Conservation (phyloP, 148 eudicot genomes). For the Vaccinium macrocarpon region DNA sequence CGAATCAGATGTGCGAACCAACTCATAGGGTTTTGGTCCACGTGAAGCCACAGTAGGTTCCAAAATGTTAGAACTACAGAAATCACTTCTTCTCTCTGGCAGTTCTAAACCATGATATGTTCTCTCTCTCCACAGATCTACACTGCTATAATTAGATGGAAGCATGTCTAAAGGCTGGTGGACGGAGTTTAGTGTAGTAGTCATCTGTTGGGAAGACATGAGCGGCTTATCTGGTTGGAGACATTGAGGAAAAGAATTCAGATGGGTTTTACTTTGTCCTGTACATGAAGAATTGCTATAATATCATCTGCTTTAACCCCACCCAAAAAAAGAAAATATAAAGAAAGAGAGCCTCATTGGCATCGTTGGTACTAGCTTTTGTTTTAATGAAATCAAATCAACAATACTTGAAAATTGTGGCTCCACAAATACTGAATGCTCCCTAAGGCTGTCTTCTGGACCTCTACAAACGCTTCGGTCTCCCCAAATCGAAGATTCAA, state of each 20-base stretch:
- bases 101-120: slow-evolving; percentile 23
- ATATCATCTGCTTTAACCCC: slow-evolving; percentile 16
- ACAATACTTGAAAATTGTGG: background rate
- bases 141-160: slow-evolving; percentile 30
- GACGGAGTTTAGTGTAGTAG: slow-evolving; percentile 27
- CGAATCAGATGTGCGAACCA: slow-evolving; percentile 35
- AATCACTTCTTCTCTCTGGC: slow-evolving; percentile 33
- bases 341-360: background rate
- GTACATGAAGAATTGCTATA: slow-evolving; percentile 21
- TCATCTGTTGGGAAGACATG: slow-evolving; percentile 29
- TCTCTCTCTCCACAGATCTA: slow-evolving; percentile 41
- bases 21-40: slow-evolving; percentile 30
- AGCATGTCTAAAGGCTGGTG: slow-evolving; percentile 32
- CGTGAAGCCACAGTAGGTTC: slow-evolving; percentile 33
- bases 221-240: slow-evolving; percentile 35
- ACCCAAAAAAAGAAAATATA: background rate
- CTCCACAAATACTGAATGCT: background rate
- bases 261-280: slow-evolving; percentile 42
- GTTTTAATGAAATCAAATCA: background rate
- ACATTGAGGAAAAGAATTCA: slow-evolving; percentile 34
- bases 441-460: background rate
- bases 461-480: background rate
- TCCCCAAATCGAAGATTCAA: background rate
- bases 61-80: slow-evolving; percentile 28
- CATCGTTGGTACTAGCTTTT: background rate